Evolutionary conservation across 2,329 filamentous ascomycete genomes (phyloP), one percentile per base, ranked within the genome.

Genomic region (Penicillium sumatraense): DNA sequence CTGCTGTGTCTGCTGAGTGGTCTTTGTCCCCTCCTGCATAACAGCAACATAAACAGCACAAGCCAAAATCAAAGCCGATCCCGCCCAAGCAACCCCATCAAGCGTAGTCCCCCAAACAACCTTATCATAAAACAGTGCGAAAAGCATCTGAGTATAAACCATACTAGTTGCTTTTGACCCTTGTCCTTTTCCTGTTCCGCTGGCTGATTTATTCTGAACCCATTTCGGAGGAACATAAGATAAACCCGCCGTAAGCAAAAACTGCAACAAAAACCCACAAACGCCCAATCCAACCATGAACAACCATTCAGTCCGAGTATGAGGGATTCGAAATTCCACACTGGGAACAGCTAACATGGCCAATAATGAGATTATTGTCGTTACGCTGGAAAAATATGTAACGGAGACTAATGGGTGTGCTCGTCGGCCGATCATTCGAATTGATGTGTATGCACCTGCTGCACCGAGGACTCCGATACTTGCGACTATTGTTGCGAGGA

Each of bases 191-290:
- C 57, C 41, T 10, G 21, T 23, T 3, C 38, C 40, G 1, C 23
- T n/a, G 9, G 6, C 40, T 6, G 14, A 5, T 10, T n/a, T 14
- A 11, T 3, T 11, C 3, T 11, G 9, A 38, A 59, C 57, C 20
- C 47, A 55, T 3, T 77, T 76, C 1, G 81, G 82, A 58, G 88
- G 88, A 66, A 93, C 89, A 57, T 88, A 85, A 21, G 88, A 81
- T 45, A 97, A 75, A 0, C 91, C 91, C 0, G 85, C 83, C 1
- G 92, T 95, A 16, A 96, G 78, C n/a, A 96, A 80, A 62, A 91
- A 91, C 81, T 96, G 93, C 84, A 93, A 89, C 20, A 89, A 71
- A 68, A 96, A 93, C 0, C 93, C 93, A 60, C 88, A 88, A 0
- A 85, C 67, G 0, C 89, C 90, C 3, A 96, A 77, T 33, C 87